Conservation (phyloP, 1,284 basidiomycete genomes). For the Fomitopsis palustris region DNA sequence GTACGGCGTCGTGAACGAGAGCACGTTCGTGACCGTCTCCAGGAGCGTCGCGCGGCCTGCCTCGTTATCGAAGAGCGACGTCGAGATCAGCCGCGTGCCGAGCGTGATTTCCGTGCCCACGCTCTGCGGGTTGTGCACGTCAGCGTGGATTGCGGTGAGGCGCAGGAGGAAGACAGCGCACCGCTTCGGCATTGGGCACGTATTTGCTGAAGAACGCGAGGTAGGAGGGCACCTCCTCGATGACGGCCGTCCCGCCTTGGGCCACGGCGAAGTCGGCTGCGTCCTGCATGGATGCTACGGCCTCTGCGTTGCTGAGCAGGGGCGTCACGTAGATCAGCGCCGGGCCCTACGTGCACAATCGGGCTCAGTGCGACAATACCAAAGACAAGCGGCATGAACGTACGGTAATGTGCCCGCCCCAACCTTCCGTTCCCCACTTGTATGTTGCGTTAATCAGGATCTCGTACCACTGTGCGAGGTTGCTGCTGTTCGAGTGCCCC, state of each 20-base stretch:
- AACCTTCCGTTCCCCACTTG: conserved; percentile 46
- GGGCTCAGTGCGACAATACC: neutral
- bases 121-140: neutral
- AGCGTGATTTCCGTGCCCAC: conserved; percentile 28
- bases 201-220: conserved; percentile 31
- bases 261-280: conserved; percentile 27
- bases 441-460: conserved; percentile 35
- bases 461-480: conserved; percentile 18
- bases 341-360: conserved; percentile 4
- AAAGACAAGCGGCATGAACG: conserved; percentile 3
- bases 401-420: conserved; percentile 46
- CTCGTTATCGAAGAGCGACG: conserved; percentile 23
- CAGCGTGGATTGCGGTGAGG: neutral
- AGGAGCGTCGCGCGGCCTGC: conserved; percentile 22
- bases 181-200: conserved; percentile 23
- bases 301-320: conserved; percentile 23
- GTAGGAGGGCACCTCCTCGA: conserved; percentile 31
- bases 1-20: conserved; percentile 25
- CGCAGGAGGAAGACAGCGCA: conserved; percentile 10
- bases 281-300: conserved; percentile 28
- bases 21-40: conserved; percentile 22
- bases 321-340: conserved; percentile 28
- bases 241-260: conserved; percentile 28
- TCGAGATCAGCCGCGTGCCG: conserved; percentile 30
- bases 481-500: conserved; percentile 9